A percentile compares a stretch with the other conserved stretches of the same genome.
Conservation (phyloP, 306 rosid genomes). For the Cicer yamashitae region DNA sequence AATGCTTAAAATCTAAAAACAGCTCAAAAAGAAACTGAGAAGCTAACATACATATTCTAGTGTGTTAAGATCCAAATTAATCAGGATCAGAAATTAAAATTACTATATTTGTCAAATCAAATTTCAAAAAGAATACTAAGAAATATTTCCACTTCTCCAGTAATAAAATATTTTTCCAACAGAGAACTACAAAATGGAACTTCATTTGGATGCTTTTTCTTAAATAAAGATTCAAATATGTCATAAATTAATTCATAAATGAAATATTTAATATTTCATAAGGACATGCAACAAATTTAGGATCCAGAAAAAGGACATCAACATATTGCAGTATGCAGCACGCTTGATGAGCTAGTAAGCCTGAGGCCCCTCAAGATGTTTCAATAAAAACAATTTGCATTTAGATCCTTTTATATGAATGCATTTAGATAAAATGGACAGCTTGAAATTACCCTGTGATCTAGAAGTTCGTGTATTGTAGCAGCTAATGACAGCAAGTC, state of each 20-base stretch:
- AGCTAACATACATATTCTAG: constrained; percentile 18
- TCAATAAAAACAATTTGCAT: constrained; percentile 17
- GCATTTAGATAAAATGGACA: constrained; percentile 33
- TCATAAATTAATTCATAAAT: constrained; percentile 25
- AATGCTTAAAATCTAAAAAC: constrained; percentile 36
- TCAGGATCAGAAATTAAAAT: constrained; percentile 18
- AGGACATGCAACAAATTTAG: constrained; percentile 5
- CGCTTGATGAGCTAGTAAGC: constrained; percentile 36
- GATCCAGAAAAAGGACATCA: constrained; percentile 23
- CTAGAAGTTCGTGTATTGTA: constrained; percentile 68
- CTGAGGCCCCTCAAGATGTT: constrained; percentile 8
- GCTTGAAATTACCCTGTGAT: constrained; percentile 64
- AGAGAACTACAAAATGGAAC: constrained; percentile 32
- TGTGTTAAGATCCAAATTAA: constrained; percentile 6
- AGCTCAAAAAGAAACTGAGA: constrained; percentile 15
- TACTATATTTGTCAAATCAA: constrained; percentile 11
- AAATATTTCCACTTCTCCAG: constrained; percentile 18
- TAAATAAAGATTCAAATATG: background rate
- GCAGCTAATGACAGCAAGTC: constrained; percentile 57
- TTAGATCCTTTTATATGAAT: constrained; percentile 1
- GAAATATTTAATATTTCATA: constrained; percentile 29
- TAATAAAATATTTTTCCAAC: background rate
- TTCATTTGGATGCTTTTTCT: constrained; percentile 32
- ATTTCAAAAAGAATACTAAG: constrained; percentile 25
- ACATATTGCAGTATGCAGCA: constrained; percentile 1